Base-by-base conservation (phyloP, 495 filamentous ascomycete genomes). In the Hypoxylon fragiforme region DNA sequence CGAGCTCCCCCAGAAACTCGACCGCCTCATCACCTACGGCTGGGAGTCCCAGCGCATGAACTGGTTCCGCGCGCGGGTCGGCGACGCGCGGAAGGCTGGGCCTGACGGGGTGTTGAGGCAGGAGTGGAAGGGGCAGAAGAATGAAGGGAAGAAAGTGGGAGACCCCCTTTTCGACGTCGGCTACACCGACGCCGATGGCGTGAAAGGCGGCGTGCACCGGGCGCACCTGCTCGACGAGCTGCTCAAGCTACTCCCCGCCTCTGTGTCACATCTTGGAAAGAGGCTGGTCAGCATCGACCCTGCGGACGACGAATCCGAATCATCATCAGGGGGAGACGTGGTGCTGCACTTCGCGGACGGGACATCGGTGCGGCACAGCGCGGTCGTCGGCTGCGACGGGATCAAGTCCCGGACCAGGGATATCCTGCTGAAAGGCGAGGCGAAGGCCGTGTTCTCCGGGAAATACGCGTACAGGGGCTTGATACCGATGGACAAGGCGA, bases 201-300 rank as follows among this genome's bases (percentile, higher is more conserved):
- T 40, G 41, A 71, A 50, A 11, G 73, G 69, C 2, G 68, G 69
- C 3, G 79, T 80, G 16, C 79, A 85, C 36, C 68, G 85, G 7
- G 82, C 84, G 2, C 71, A 79, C 35, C 86, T 85, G 50, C 62
- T 87, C 6, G 80, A 84, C 52, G 79, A 81, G 44, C 60, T 89
- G 22, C 77, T 84, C 1, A 72, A 69, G 16, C 40, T 85, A 18
- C 53, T 87, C 15, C 83, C 84, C 3, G 50, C 62, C 2, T 77
- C 68, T 1, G 63, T 72, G 1, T 66, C 72, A 1, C 68, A 61
- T 34, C 81, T 83, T 57, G 70, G 77, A 12, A 81, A 82, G 60
- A 65, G 65, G 12, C 48, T 70, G 7, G 44, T 51, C 38, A 60
- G 56, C 24, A 57, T 74, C 18, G 37, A 42, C 63, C 41, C 20